Base-by-base conservation (phyloP, 2,329 filamentous ascomycete genomes). In the Alternaria sp. region DNA sequence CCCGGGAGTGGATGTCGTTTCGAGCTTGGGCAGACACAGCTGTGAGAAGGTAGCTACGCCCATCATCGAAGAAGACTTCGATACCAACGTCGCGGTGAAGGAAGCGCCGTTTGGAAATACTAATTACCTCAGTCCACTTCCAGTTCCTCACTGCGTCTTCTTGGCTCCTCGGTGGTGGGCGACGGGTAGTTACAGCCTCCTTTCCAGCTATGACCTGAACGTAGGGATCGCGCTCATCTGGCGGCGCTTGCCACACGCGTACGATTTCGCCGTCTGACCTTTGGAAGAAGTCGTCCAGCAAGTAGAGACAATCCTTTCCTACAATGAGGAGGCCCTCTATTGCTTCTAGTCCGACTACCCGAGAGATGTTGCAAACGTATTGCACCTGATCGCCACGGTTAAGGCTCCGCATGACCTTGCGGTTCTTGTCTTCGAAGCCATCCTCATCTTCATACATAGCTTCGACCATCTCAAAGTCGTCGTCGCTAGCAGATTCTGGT, bases 31-130 rank as follows among this genome's bases (percentile, higher is more conserved):
- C 86, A 36, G 91, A 93, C 61, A 93, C 91, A 4, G 93, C 90
- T 0, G 95, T 98, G 61, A 99, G 81, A 15, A 99, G 85, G 77
- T 98, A 99, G 81, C 96, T 99, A 59, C 93, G 90, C 1, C 96
- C 96, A 76, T 99, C 96, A 0, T 93, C 94, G 77, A 99, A 99
- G 82, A 99, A 99, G 3, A 97, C 88, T 76, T 99, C 96, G n/a
- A 98, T 89, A 0, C 93, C 93, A 12, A 99, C 96, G 74, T 99
- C 95, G 25, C 96, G 90, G 80, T 98, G 97, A 5, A 99, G 82
- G 79, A 98, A 99, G 7, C 95, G 90, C 19, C 96, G 89, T 79
- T 99, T 99, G 0, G 95, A 98, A 36, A 98, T 91, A 76, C 94
- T 97, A 70, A 98, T 92, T 13, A 98, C 90, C 76, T 98, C 95